phyloP scores from a whole-genome alignment of 1,139 yeast genomes.

The Candida tropicalis region DNA sequence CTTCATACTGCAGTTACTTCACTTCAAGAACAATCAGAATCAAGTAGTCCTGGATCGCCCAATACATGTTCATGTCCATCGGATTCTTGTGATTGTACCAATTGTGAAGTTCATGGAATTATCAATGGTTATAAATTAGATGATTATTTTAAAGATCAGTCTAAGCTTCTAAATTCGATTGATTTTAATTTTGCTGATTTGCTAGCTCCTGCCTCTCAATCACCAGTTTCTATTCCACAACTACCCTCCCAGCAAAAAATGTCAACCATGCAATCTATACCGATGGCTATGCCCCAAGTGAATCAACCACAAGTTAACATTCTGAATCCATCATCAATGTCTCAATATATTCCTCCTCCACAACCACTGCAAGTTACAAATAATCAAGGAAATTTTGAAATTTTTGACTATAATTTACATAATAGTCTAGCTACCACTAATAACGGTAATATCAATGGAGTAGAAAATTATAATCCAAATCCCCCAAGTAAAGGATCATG shows the following conservation, averaged over 20 bases:
- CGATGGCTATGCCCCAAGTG: too few species aligned
- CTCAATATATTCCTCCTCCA: not conserved
- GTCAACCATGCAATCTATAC: too few species aligned
- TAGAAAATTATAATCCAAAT: not conserved
- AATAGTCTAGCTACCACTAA: not conserved
- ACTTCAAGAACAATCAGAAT: constrained; percentile 1
- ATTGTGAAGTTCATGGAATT: constrained; percentile 59
- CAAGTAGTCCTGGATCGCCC: not conserved
- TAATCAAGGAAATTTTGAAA: not conserved
- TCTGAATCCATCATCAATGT: too few species aligned
- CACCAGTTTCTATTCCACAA: not conserved
- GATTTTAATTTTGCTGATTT: constrained; percentile 12
- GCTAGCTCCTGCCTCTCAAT: not conserved
- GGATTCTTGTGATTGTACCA: constrained; percentile 51
- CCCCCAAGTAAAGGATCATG: not conserved
- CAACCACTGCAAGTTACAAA: not conserved
- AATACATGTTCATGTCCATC: constrained; percentile 44
- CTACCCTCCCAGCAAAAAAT: too few species aligned
- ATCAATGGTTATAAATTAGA: constrained; percentile 51
- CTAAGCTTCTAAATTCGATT: constrained; percentile 11
- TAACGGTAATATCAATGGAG: not conserved
- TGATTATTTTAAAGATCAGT: constrained; percentile 27
- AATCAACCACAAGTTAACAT: too few species aligned
- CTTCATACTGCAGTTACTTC: not conserved
- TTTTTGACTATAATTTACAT: not conserved